Percentiles rank a stretch among this genome's conserved stretches.
Evolutionary conservation across 805 yeast genomes (phyloP).

Genomic region (Ogataea paraovalis): DNA sequence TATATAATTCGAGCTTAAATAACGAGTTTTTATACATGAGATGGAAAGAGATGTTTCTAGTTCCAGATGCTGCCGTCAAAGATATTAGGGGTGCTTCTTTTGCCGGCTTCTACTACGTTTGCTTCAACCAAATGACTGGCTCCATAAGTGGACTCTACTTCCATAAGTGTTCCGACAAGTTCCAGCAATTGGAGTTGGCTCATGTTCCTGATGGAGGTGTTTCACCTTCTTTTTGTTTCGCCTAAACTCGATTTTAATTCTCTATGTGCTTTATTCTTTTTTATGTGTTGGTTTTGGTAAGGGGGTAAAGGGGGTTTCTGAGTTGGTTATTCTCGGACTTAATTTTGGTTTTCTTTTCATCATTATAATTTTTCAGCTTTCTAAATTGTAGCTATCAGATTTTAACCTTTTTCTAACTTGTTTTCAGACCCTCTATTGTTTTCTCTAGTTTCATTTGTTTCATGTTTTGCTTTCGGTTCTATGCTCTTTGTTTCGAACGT

Average conservation of each 20-base stretch:
- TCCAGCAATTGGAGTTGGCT: slow-evolving; percentile 68
- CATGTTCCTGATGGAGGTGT: slow-evolving; percentile 49
- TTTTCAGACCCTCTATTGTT: neutral
- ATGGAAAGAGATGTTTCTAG: slow-evolving; percentile 88
- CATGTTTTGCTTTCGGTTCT: neutral
- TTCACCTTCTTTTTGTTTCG: slow-evolving; percentile 28
- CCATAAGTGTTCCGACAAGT: slow-evolving; percentile 73
- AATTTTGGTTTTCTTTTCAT: too few species aligned
- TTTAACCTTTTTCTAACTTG: neutral
- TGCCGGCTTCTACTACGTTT: slow-evolving; percentile 89
- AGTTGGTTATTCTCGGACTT: too few species aligned
- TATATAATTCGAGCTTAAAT: slow-evolving; percentile 26
- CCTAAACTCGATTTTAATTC: slow-evolving; percentile 1
- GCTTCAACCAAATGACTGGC: slow-evolving; percentile 75
- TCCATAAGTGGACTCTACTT: slow-evolving; percentile 76
- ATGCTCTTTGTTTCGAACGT: neutral
- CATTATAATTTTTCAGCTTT: too few species aligned
- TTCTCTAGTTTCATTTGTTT: neutral
- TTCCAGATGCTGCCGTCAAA: slow-evolving; percentile 70
- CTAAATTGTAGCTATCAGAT: too few species aligned
- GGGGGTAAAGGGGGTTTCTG: neutral
- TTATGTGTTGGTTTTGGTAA: neutral
- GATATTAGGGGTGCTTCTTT: slow-evolving; percentile 73
- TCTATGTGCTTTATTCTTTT: neutral
- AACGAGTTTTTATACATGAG: slow-evolving; percentile 73